Conservation (phyloP, 306 rosid species). For the Trichosanthes cucumerina region DNA sequence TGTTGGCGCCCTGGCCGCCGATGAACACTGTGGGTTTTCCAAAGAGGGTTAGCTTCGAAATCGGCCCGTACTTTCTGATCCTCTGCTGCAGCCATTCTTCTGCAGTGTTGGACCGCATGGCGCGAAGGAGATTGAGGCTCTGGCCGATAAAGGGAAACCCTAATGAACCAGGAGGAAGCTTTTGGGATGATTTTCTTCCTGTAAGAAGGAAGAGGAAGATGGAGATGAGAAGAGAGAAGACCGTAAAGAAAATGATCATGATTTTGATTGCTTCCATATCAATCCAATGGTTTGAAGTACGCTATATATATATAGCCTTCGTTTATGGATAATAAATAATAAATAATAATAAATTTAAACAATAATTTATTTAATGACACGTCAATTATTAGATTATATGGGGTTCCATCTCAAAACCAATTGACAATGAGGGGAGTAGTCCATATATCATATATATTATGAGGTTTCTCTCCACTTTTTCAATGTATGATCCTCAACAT, state of each 20-base stretch:
- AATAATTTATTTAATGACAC: too few species aligned
- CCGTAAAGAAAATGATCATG: slow-evolving; percentile 26
- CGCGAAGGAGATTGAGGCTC: slow-evolving; percentile 41
- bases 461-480: too few species aligned
- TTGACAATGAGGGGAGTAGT: too few species aligned
- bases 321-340: too few species aligned
- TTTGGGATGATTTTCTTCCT: slow-evolving; percentile 26
- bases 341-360: too few species aligned
- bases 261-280: too few species aligned
- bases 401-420: too few species aligned
- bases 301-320: background rate
- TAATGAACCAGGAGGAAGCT: slow-evolving; percentile 68
- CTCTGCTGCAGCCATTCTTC: slow-evolving; percentile 54
- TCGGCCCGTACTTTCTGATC: slow-evolving; percentile 49
- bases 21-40: slow-evolving; percentile 65
- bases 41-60: slow-evolving; percentile 62
- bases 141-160: slow-evolving; percentile 66
- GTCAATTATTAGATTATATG: too few species aligned
- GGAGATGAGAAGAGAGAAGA: slow-evolving; percentile 31
- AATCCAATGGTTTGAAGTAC: too few species aligned
- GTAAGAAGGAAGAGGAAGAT: slow-evolving; percentile 30
- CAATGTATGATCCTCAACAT: too few species aligned
- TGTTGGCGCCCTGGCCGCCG: slow-evolving; percentile 60
- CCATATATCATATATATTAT: too few species aligned
- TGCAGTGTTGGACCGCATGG: slow-evolving; percentile 52